Percentiles rank a stretch among this genome's conserved stretches.
Evolutionary conservation across 1,284 basidiomycete genomes (phyloP).

Genomic region (Abortiporus biennis): DNA sequence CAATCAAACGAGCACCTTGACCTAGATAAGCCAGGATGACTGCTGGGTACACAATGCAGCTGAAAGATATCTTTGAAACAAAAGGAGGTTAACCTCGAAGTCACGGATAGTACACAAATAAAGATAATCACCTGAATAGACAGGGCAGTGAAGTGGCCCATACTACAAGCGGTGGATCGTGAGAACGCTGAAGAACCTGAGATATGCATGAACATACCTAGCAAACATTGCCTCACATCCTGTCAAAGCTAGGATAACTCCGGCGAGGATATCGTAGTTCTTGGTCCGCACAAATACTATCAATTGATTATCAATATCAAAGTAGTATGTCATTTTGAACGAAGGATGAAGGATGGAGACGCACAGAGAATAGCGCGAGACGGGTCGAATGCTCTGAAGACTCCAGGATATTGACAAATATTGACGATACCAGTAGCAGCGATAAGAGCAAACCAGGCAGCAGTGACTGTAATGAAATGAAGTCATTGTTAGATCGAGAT

Average conservation of each 20-base stretch:
- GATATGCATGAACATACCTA: slow-evolving; percentile 34
- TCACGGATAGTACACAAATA: too few relatives aligned
- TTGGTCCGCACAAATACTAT: slow-evolving; percentile 59
- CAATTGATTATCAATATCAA: background rate
- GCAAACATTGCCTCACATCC: slow-evolving; percentile 68
- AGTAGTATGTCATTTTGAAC: background rate
- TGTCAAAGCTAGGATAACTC: slow-evolving; percentile 57
- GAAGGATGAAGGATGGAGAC: slow-evolving; percentile 13
- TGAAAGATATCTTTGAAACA: slow-evolving; percentile 43
- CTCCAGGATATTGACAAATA: slow-evolving; percentile 45
- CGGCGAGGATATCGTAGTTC: slow-evolving; percentile 54
- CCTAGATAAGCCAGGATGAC: slow-evolving; percentile 62
- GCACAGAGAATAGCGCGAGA: slow-evolving; percentile 55
- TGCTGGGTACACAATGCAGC: slow-evolving; percentile 49
- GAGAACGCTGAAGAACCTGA: background rate
- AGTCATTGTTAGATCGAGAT: too few relatives aligned
- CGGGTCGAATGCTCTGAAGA: slow-evolving; percentile 64
- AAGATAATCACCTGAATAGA: slow-evolving; percentile 46
- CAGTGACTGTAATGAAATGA: slow-evolving; percentile 35
- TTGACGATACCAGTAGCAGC: slow-evolving; percentile 53
- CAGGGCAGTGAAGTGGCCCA: slow-evolving; percentile 57
- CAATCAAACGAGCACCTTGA: slow-evolving; percentile 58
- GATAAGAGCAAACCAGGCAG: slow-evolving; percentile 51
- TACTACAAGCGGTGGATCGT: slow-evolving; percentile 24
- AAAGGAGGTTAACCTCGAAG: background rate